Evolutionary conservation across 1,284 basidiomycete genomes (phyloP).

Genomic region (Irpex sp.): DNA sequence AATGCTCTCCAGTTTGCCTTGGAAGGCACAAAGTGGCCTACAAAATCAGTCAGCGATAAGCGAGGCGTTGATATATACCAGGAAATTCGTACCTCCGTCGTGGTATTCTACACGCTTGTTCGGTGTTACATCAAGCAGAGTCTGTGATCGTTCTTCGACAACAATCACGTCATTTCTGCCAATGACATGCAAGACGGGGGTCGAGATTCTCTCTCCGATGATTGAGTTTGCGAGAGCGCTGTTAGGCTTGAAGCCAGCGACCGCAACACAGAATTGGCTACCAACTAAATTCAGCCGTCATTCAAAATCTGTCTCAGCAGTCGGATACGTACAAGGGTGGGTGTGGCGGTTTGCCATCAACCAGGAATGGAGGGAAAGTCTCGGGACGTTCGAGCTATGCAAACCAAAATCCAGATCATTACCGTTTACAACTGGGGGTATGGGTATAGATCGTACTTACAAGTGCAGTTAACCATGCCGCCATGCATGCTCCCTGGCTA

Average conservation of each 20-base stretch:
- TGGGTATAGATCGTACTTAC: constrained; percentile 30
- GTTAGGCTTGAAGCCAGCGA: constrained; percentile 60
- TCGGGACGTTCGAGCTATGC: constrained; percentile 46
- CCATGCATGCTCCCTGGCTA: constrained; percentile 81
- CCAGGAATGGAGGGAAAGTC: constrained; percentile 58
- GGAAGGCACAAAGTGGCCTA: constrained; percentile 1
- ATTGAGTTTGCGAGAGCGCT: constrained; percentile 49
- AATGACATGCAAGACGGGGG: constrained; percentile 78
- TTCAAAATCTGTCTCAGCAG: background rate
- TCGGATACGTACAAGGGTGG: constrained; percentile 56
- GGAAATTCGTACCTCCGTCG: constrained; percentile 55
- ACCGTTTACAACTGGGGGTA: too few species aligned
- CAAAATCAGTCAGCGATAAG: background rate
- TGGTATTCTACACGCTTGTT: constrained; percentile 66
- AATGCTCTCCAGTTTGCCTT: constrained; percentile 2
- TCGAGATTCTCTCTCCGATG: constrained; percentile 51
- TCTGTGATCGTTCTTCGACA: constrained; percentile 60
- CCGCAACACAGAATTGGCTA: constrained; percentile 65
- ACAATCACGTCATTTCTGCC: constrained; percentile 82
- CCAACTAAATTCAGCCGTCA: background rate
- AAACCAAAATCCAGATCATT: background rate
- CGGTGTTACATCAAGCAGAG: constrained; percentile 53
- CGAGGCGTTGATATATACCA: background rate
- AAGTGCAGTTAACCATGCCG: constrained; percentile 66
- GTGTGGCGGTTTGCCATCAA: constrained; percentile 59